Conservation (phyloP, 208 protist genomes). For the Wallacemonas sp. region DNA sequence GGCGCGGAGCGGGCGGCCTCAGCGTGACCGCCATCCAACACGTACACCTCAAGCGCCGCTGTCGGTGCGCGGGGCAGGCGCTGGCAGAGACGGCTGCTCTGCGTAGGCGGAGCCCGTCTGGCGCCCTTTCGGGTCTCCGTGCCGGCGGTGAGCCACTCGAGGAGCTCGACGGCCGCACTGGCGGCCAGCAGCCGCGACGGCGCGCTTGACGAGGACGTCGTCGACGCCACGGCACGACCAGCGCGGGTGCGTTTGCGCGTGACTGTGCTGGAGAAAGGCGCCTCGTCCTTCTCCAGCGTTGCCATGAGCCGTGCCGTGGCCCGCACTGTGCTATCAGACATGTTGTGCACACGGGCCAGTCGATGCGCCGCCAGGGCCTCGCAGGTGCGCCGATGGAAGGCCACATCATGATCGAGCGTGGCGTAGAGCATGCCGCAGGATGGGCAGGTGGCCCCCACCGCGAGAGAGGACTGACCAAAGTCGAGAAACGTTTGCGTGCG, state of each 20-base stretch:
- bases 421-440: constrained; percentile 74
- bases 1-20: constrained; percentile 2
- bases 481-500: constrained; percentile 67
- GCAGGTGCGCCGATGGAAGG: constrained; percentile 56
- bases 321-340: neutral
- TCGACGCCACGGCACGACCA: neutral
- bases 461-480: constrained; percentile 56
- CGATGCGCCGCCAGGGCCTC: neutral
- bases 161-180: neutral
- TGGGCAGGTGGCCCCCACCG: constrained; percentile 35
- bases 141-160: constrained; percentile 6
- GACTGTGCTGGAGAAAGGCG: no score
- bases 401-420: constrained; percentile 39
- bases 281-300: neutral
- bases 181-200: neutral
- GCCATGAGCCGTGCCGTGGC: constrained; percentile 3
- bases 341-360: neutral
- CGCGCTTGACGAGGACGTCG: neutral
- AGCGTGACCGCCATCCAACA: neutral
- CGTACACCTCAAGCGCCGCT: neutral
- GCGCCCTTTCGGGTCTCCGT: no score
- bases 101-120: no score
- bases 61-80: no score
- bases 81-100: no score
- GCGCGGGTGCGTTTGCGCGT: neutral